Evolutionary conservation across 2,329 filamentous ascomycete species (phyloP), one percentile per base, ranked within the genome.

Genomic region (Cordyceps javanica): DNA sequence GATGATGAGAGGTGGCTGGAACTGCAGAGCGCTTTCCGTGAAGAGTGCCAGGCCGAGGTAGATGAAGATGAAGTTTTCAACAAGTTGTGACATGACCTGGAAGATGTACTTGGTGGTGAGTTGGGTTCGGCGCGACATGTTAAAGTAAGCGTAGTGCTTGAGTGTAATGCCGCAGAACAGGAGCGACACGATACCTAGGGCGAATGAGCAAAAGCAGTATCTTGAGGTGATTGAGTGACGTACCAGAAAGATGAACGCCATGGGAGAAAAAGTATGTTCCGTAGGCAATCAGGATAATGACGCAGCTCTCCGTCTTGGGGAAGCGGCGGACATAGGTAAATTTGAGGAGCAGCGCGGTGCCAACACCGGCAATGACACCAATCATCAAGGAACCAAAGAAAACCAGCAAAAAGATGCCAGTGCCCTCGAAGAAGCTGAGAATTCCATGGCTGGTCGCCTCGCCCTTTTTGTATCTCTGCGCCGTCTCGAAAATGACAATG

Each of bases 1-100:
- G 57, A 99, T 88, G 66, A 97, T 97, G 67, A 99, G 90, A 3
- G 96, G 84, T 0, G 94, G 94, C 68, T 97, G 95, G 75, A 95
- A 99, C 60, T 90, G 85, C 25, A 97, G 80, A 51, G 90, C 85
- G 54, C 86, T 86, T 66, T 97, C 92, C 3, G 94, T 97, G 71
- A 99, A 97, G 28, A 99, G 81, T 0, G 94, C 95, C 3, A 99
- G 79, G 6, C 94, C 94, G 0, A 99, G 84, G 69, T 99, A 99
- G 72, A 99, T 99, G 77, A 99, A 99, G 73, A 99, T 99, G 70
- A 99, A 99, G 73, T 99, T 99, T 75, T 99, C 94, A 0, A 93
- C 96, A 46, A 99, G 76, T 72, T 99, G 94, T 3, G 94, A 90
- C 65, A 95, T 87, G 61, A 96, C 87, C 71, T 96, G 91, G 76